Base-by-base conservation (phyloP, 2,329 filamentous ascomycete genomes). In the Talaromyces rugulosus region DNA sequence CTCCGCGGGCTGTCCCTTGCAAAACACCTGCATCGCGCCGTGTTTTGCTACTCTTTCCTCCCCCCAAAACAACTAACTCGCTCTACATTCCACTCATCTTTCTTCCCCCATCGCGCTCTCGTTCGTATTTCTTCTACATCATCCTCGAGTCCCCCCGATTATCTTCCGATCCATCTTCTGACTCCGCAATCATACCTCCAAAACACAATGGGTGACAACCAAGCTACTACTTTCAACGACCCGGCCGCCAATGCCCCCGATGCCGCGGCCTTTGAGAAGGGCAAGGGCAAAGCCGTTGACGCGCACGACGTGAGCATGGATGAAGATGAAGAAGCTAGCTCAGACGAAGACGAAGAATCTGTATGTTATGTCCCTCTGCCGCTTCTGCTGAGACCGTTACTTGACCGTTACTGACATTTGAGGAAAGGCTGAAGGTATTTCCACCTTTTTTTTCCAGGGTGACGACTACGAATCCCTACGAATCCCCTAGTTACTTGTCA, bases 231-330 rank as follows among this genome's bases (percentile, higher is more conserved):
- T 50, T 65, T 69, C n/a, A 67, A 65, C 67, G 69, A 75, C 66
- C 72, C 83, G 65, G 75, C 81, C 65, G 72, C 76, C 62, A 69
- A 70, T 66, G 66, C 70, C 54, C 65, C 72, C 62, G 72, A 73
- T 61, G 71, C 69, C 33, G 68, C 73, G 64, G 74, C 80, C 64
- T 82, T 86, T 71, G 80, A 82, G 76, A 96, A 96, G 84, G 91
- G 91, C 78, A 96, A 96, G 84, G 92, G 92, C 81, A 96, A 96
- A 83, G 88, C 85, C 47, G 74, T 80, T 47, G 84, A 86, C 56
- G 36, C 76, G 1, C 40, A 57, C 23, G 60, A 62, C 5, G 42
- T 58, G 53, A 60, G 59, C 50, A 62, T 60, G 60, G 63, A 51
- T 28, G 60, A 62, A 30, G 57, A 62, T 30, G n/a, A n/a, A n/a